phyloP scores from a whole-genome alignment of 2,329 filamentous ascomycete genomes.

The Aspergillus sp. region DNA sequence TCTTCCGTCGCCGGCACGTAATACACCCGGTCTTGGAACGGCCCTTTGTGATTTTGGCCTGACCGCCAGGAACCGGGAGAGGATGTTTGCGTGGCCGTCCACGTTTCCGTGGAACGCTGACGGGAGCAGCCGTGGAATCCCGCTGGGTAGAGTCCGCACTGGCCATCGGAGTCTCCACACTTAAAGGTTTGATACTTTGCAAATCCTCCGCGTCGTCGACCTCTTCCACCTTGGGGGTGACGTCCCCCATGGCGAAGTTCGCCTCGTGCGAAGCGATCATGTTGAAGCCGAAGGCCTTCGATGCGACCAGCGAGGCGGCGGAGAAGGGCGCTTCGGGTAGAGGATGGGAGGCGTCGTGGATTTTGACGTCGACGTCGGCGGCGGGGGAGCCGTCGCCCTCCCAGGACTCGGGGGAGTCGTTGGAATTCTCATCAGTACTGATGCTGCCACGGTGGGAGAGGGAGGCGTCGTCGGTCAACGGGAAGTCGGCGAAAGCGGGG shows the following conservation, averaged over 20 bases:
- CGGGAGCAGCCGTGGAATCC: constrained; percentile 30
- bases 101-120: constrained; percentile 56
- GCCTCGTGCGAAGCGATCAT: constrained; percentile 20
- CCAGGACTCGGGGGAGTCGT: constrained; percentile 30
- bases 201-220: constrained; percentile 43
- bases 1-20: constrained; percentile 59
- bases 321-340: constrained; percentile 5
- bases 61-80: constrained; percentile 55
- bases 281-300: constrained; percentile 23
- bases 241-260: constrained; percentile 28
- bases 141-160: constrained; percentile 16
- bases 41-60: constrained; percentile 74
- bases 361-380: constrained; percentile 19
- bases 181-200: constrained; percentile 29
- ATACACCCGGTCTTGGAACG: constrained; percentile 58
- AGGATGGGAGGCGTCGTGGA: constrained; percentile 16
- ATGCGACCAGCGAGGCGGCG: constrained; percentile 16
- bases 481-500: constrained; percentile 22
- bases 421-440: constrained; percentile 33
- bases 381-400: constrained; percentile 21
- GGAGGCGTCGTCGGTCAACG: constrained; percentile 25
- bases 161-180: constrained; percentile 21
- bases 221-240: constrained; percentile 56
- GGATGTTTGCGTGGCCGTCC: constrained; percentile 82
- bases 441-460: constrained; percentile 30